Evolutionary conservation across 805 yeast species (phyloP).

Genomic region (Wickerhamiella cacticola): DNA sequence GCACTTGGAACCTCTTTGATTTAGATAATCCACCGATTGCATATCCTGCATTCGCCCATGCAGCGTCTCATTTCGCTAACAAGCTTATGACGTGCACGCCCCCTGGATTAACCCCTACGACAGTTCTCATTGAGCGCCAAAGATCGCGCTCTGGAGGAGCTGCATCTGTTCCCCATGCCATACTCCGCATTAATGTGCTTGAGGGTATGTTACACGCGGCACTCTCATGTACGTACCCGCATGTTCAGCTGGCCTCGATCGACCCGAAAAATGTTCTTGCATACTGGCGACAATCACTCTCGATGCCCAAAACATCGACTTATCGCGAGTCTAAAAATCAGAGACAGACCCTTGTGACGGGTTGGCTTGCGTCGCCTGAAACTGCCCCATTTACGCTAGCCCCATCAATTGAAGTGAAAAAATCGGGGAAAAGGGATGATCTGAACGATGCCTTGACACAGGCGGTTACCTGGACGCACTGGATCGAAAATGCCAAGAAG

Average conservation of each 20-base stretch:
- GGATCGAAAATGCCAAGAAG: constrained; percentile 29
- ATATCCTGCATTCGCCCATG: constrained; percentile 24
- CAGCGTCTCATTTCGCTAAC: constrained; percentile 19
- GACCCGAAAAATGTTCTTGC: constrained; percentile 22
- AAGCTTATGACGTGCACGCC: constrained; percentile 6
- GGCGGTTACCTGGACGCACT: constrained; percentile 39
- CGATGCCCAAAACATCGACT: constrained; percentile 7
- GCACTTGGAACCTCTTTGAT: constrained; percentile 12
- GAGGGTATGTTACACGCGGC: constrained; percentile 39
- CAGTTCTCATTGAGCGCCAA: constrained; percentile 45
- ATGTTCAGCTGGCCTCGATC: constrained; percentile 18
- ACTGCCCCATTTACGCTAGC: constrained; percentile 14
- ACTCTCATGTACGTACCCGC: constrained; percentile 15
- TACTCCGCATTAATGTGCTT: constrained; percentile 41
- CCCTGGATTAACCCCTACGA: constrained; percentile 27
- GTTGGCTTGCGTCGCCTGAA: constrained; percentile 17
- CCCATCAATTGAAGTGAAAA: neutral
- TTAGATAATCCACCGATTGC: constrained; percentile 16
- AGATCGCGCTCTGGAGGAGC: constrained; percentile 41
- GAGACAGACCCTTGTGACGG: constrained; percentile 18
- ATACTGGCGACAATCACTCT: constrained; percentile 20
- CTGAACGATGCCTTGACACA: constrained; percentile 55
- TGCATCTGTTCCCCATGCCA: constrained; percentile 37
- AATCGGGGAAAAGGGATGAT: constrained; percentile 40
- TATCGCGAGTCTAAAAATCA: constrained; percentile 22